These are phyloP conservation scores for Laguncularia racemosa DNA, from an alignment of 345 rosid species.

Conservation along the genomic window DNA sequence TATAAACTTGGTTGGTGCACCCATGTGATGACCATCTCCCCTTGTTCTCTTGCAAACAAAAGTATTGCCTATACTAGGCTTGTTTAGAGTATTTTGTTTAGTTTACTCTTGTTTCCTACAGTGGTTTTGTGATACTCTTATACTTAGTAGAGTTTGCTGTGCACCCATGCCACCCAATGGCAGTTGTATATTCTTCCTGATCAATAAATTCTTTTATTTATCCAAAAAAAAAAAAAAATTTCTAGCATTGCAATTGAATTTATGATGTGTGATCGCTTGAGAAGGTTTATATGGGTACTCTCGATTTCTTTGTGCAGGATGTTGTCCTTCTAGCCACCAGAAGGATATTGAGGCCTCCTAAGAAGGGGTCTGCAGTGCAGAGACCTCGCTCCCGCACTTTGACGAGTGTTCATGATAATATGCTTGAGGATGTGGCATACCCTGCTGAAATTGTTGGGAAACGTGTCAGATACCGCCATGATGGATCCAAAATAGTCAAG, in stretches of 20 bases:
- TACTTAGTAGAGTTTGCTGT: too few relatives aligned
- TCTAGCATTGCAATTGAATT: background rate
- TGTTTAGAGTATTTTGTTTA: too few relatives aligned
- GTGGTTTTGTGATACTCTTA: too few relatives aligned
- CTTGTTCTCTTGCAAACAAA: too few relatives aligned
- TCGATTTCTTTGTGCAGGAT: constrained; percentile 28
- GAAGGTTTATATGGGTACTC: background rate
- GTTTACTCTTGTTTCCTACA: too few relatives aligned
- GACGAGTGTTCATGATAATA: constrained; percentile 73
- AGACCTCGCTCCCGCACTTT: constrained; percentile 78
- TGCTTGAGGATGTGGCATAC: constrained; percentile 73
- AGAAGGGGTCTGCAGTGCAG: constrained; percentile 90
- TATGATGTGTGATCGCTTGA: background rate
- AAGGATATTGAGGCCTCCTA: constrained; percentile 78
- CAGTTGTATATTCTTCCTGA: too few relatives aligned
- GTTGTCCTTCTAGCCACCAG: constrained; percentile 66
- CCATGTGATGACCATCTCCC: too few relatives aligned
- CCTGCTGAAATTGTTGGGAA: constrained; percentile 96
- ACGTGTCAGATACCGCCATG: constrained; percentile 61
- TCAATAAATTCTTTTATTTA: too few relatives aligned
- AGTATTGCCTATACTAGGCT: too few relatives aligned
- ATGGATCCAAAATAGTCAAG: constrained; percentile 76
- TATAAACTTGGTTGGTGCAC: too few relatives aligned
- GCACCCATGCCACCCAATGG: too few relatives aligned
- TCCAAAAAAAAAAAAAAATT: too few relatives aligned